phyloP scores from a whole-genome alignment of 169 alveolate species.

The Eimeria praecox region DNA sequence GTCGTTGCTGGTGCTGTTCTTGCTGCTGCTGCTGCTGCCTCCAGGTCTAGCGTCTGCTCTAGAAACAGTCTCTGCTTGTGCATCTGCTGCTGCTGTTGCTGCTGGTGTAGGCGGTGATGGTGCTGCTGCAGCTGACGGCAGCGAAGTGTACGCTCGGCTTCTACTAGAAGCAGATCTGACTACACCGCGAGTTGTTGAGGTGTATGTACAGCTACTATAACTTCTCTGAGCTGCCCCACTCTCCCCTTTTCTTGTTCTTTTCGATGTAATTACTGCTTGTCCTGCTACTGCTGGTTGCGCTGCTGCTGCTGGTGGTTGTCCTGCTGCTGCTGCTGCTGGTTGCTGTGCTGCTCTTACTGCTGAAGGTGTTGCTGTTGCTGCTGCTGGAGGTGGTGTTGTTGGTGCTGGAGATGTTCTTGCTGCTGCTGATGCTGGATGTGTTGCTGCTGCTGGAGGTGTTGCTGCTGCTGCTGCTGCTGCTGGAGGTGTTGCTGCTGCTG shows the following conservation, averaged over 20 bases:
- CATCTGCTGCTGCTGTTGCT: neutral
- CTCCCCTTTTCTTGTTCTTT: neutral
- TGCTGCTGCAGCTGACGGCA: neutral
- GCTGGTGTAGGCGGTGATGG: neutral
- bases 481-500: neutral
- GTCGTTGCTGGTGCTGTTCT: neutral
- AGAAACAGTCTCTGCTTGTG: too few species aligned
- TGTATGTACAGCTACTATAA: constrained; percentile 16
- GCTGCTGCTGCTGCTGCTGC: constrained; percentile 1
- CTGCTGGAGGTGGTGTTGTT: neutral
- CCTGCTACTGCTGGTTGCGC: neutral
- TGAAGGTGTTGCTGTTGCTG: too few species aligned
- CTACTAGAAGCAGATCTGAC: neutral
- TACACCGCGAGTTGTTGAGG: neutral
- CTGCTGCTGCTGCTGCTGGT: constrained; percentile 5
- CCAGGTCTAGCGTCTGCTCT: neutral
- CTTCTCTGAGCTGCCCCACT: neutral
- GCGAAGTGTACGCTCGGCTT: neutral
- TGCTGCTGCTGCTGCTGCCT: neutral
- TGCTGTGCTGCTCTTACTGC: neutral
- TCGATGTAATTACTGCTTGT: neutral
- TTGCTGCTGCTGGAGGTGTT: too few species aligned
- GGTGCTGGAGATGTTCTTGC: neutral
- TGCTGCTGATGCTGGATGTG: neutral
- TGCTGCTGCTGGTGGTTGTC: neutral